Evolutionary conservation across 2,329 filamentous ascomycete genomes (phyloP), one percentile per base, ranked within the genome.

Genomic region (Microascus cirrosus): DNA sequence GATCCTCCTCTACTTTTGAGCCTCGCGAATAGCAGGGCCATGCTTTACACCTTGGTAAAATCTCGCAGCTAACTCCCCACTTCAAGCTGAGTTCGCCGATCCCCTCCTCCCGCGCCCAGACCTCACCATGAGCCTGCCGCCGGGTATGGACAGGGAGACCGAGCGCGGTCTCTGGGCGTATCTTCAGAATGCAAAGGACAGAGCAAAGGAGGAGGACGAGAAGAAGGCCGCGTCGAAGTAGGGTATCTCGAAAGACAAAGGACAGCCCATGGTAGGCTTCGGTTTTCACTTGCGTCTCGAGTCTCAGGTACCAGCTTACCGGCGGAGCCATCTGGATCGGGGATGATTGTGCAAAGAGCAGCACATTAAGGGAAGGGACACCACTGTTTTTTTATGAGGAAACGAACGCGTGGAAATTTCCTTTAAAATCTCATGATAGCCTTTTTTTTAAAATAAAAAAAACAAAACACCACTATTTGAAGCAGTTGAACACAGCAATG

Each of bases 101-200:
- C 56, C 56, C 11, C 51, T 58, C 32, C 50, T 24, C 18, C 56
- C 56, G 10, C 35, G 52, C 18, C 50, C 56, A 8, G 39, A 54
- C 34, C 36, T 45, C 32, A 28, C 56, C 20, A 25, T 28, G 18
- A 45, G 24, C 25, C 42, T 22, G 22, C 56, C 56, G 2, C 56
- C 50, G 10, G 56, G 56, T 1, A 58, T 58, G 56, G 39, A 12
- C 36, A 42, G 24, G 35, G 56, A 54, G 15, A 36, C 36, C 13
- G 56, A 58, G 28, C 36, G 22, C 15, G 22, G 34, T 7, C 36
- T 58, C 34, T 54, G 36, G 22, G 56, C 35, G 13, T 51, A 58
- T n/a, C 51, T 58, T 7, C 56, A 58, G 56, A 52, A 28, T 15
- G 53, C 36, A 25, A 58, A 58, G 51, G 56, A 52, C 50, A 51